phyloP scores from a whole-genome alignment of 768 basidiomycete species.

The Lentinula detonsa region DNA sequence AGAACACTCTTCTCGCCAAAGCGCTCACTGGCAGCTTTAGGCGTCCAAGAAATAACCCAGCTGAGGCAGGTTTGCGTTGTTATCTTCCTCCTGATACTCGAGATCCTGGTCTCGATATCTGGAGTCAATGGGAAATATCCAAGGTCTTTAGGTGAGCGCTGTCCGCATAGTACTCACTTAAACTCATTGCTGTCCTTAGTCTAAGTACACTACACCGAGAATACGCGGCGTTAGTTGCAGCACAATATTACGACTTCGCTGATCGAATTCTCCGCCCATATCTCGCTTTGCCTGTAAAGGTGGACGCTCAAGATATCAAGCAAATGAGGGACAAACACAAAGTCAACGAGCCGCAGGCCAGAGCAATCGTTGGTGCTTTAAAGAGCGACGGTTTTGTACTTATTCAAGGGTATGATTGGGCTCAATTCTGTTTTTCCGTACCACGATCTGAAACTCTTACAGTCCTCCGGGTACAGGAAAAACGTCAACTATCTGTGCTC shows the following conservation, averaged over 20 bases:
- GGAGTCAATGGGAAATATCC: slow-evolving; percentile 65
- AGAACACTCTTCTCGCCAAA: slow-evolving; percentile 66
- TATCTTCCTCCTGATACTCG: slow-evolving; percentile 27
- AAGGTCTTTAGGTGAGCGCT: slow-evolving; percentile 74
- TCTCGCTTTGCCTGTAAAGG: slow-evolving; percentile 39
- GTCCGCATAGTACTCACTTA: neutral
- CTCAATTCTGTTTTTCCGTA: neutral
- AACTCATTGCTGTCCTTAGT: slow-evolving; percentile 33
- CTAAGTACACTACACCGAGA: slow-evolving; percentile 90
- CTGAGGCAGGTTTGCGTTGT: slow-evolving; percentile 58
- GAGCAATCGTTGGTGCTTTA: slow-evolving; percentile 76
- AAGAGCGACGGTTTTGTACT: slow-evolving; percentile 73
- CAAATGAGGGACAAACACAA: slow-evolving; percentile 62
- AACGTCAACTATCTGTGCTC: slow-evolving; percentile 93
- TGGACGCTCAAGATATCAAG: slow-evolving; percentile 47
- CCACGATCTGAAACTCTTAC: slow-evolving; percentile 1
- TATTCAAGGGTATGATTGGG: slow-evolving; percentile 78
- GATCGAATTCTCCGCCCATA: slow-evolving; percentile 65
- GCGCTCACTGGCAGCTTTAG: slow-evolving; percentile 21
- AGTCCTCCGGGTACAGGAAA: slow-evolving; percentile 99
- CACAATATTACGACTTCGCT: slow-evolving; percentile 78
- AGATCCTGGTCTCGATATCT: slow-evolving; percentile 60
- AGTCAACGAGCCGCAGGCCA: slow-evolving; percentile 93
- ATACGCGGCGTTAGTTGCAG: slow-evolving; percentile 77
- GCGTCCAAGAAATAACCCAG: slow-evolving; percentile 29